A percentile compares a stretch with the other conserved stretches of the same genome.
These are phyloP conservation scores for Eustoma russellianum DNA, from an alignment of 257 asterid genomes.

Conservation along the genomic window DNA sequence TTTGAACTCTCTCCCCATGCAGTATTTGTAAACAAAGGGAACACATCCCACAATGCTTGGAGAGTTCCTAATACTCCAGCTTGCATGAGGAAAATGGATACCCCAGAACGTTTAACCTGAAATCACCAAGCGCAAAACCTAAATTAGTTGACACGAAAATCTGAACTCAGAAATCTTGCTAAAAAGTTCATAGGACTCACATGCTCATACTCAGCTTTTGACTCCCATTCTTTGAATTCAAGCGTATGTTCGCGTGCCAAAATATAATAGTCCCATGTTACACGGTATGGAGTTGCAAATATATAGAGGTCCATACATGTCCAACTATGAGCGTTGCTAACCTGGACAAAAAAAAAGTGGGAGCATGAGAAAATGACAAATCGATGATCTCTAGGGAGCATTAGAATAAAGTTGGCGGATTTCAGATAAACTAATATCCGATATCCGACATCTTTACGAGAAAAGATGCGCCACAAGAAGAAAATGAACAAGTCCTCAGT, in stretches of 20 bases:
- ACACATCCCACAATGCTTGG: constrained; percentile 72
- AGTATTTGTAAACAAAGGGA: constrained; percentile 72
- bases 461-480: no score
- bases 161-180: neutral
- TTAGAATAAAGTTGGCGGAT: no score
- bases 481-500: neutral
- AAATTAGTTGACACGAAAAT: constrained; percentile 1
- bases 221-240: constrained; percentile 72
- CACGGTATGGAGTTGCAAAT: constrained; percentile 80
- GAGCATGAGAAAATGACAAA: neutral
- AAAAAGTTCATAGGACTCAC: constrained; percentile 35
- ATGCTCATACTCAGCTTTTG: constrained; percentile 61
- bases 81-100: constrained; percentile 77
- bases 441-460: neutral
- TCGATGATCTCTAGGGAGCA: neutral
- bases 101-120: constrained; percentile 65
- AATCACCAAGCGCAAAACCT: constrained; percentile 1
- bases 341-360: constrained; percentile 25
- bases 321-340: constrained; percentile 67
- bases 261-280: constrained; percentile 81
- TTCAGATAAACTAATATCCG: no score
- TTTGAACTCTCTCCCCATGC: constrained; percentile 76
- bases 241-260: constrained; percentile 71
- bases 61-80: constrained; percentile 79
- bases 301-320: constrained; percentile 86